Percentiles rank a stretch among this genome's conserved stretches.
Evolutionary conservation across 129 eudicot species (phyloP).

Genomic region (Helichrysum umbraculigerum): DNA sequence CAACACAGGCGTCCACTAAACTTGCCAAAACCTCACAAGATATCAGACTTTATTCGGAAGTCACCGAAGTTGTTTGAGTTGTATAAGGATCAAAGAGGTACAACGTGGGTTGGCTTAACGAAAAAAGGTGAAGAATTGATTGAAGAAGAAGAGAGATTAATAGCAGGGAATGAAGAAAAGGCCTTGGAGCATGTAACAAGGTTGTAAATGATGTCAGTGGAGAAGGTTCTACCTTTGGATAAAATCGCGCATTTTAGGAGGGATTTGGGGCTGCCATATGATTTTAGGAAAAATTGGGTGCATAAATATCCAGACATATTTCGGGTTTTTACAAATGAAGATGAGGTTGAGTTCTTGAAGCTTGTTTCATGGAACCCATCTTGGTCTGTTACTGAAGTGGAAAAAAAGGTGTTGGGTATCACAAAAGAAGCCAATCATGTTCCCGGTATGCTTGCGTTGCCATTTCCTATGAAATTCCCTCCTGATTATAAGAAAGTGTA

Average conservation of each 20-base stretch:
- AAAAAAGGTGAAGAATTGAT: constrained; percentile 63
- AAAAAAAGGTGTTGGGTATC: constrained; percentile 55
- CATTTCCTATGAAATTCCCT: constrained; percentile 87
- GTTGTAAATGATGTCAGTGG: constrained; percentile 80
- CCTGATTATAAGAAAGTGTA: constrained; percentile 65
- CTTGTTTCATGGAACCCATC: constrained; percentile 78
- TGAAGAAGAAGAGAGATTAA: constrained; percentile 66
- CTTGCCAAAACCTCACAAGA: constrained; percentile 85
- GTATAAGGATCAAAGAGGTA: constrained; percentile 67
- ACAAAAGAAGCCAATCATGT: constrained; percentile 39
- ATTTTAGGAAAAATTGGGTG: constrained; percentile 76
- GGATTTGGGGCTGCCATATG: constrained; percentile 80
- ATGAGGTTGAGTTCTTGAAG: constrained; percentile 81
- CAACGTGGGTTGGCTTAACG: constrained; percentile 82
- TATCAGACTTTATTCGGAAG: constrained; percentile 72
- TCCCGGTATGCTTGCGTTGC: constrained; percentile 68
- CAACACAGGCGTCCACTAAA: constrained; percentile 66
- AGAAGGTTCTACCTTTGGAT: constrained; percentile 47
- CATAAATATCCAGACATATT: constrained; percentile 40
- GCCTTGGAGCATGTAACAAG: constrained; percentile 72
- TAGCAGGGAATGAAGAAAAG: constrained; percentile 46
- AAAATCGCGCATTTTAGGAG: constrained; percentile 84
- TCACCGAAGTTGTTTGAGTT: constrained; percentile 81
- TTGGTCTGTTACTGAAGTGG: constrained; percentile 78
- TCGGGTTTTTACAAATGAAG: constrained; percentile 57